phyloP scores from a whole-genome alignment of 345 rosid species.

The Geranium brycei region DNA sequence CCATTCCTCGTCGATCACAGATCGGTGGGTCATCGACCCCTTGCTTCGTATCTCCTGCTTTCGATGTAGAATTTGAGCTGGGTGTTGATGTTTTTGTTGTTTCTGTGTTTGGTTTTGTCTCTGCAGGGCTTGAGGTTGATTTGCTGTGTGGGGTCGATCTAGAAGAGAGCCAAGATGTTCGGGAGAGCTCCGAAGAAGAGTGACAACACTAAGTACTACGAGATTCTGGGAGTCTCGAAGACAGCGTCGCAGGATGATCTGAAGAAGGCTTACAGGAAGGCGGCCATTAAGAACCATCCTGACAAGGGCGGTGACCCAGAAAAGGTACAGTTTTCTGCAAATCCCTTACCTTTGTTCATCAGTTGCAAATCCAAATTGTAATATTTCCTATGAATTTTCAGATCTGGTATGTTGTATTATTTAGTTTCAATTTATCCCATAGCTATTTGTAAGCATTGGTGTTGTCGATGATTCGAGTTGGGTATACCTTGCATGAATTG shows the following conservation, averaged over 20 bases:
- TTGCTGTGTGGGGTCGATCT: neutral
- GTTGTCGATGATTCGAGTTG: neutral
- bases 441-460: neutral
- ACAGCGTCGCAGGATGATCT: conserved; percentile 37
- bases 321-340: conserved; percentile 15
- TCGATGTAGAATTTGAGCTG: neutral
- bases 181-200: conserved; percentile 46
- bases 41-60: neutral
- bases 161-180: conserved; percentile 22
- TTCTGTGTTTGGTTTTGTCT: neutral
- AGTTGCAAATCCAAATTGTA: neutral
- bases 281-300: conserved; percentile 45
- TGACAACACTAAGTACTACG: conserved; percentile 37
- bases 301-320: conserved; percentile 51
- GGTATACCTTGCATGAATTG: neutral
- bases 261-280: conserved; percentile 42
- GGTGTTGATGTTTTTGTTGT: neutral
- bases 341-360: neutral
- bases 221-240: conserved; percentile 34
- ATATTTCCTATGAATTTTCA: too few species aligned
- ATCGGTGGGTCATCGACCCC: neutral
- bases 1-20: neutral
- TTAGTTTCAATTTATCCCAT: neutral
- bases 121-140: too few species aligned
- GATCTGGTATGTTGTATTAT: neutral